Base-by-base conservation (phyloP, 2,329 filamentous ascomycete genomes). In the Aureobasidium sp. region DNA sequence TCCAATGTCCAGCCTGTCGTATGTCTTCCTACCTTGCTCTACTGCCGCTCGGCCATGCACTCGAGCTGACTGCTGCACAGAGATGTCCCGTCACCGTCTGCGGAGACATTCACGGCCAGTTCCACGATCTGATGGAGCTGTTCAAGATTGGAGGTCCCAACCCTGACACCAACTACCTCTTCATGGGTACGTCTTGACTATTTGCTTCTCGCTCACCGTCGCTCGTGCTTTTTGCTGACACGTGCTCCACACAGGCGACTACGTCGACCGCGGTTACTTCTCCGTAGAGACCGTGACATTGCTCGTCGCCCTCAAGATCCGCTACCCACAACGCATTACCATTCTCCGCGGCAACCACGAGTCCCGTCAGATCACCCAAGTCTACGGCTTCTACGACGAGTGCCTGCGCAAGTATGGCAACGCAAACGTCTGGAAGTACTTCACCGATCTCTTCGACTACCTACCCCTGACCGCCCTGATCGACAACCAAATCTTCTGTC, bases 81-180 rank as follows among this genome's bases (percentile, higher is more conserved):
- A 97, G 97, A 93, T 97, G 93, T 76, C 94, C 94, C 48, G 94
- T 97, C 68, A 99, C 94, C 62, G 94, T 99, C 65, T 97, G 94
- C 76, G 94, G 94, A 75, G 94, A 99, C 78, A 99, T 99, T 74
- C 94, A 99, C 77, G 94, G 94, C 68, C 94, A 99, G 78, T 97
- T 97, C 76, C 93, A 97, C 77, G 94, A 99, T 74, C 79, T 99
- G 76, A 97, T 99, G 91, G 94, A 99, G 79, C 85, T 99, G 60
- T 99, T 99, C 84, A 95, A 96, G 80, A 97, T 99, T 76, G 94
- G 94, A 69, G 94, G 94, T 60, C 91, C 92, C 64, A 97, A 96
- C 74, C 94, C 94, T 68, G 94, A 99, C 77, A 97, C 94, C 73
- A 97, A 97, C 81, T 97, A 97, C 78, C 87, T 97, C 68, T 97